Base-by-base conservation (phyloP, 2,329 filamentous ascomycete species). In the Cordyceps militaris region DNA sequence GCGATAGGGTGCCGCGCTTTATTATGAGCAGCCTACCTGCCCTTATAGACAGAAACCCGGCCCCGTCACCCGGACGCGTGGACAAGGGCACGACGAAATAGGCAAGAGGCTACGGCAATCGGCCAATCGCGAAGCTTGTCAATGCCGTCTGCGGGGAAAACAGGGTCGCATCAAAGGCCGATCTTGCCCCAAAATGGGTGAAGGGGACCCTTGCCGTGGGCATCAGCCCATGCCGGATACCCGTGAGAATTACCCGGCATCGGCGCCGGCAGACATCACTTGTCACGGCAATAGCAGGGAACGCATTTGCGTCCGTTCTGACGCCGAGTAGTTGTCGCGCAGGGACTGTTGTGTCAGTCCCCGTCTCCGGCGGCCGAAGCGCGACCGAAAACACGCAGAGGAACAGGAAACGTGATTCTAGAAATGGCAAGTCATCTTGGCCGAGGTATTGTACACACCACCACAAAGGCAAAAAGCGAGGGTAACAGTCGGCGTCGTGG, bases 71-170 rank as follows among this genome's bases (percentile, higher is more conserved):
- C 11, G 28, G 28, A 32, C 16, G 8, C 6, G 24, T 49, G 4
- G 2, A 11, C n/a, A 2, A 28, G 3, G 23, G 36, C 9, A 10
- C 10, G 4, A n/a, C 5, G 14, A 10, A 55, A 47, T 47, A 55
- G 52, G 52, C 52, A 55, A 55, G 52, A 55, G 52, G 36, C 7
- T 47, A 55, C 21, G 28, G n/a, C 42, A 3, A 36, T 11, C 42
- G 21, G 10, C 51, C 51, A 43, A 54, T 54, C 13, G 16, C 8
- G 3, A 28, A 6, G 32, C 21, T 21, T 11, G n/a, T 16, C 48
- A 21, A 51, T 38, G 38, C 7, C 16, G 32, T 14, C 19, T 23
- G 16, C 34, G 28, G 6, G 23, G 26, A 11, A 10, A 52, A 52
- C n/a, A 2, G 24, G 23, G 38, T 44, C 38, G 51, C 38, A 23